Evolutionary conservation across 2,329 filamentous ascomycete species (phyloP), one percentile per base, ranked within the genome.

Genomic region (Pleomassaria siparia): DNA sequence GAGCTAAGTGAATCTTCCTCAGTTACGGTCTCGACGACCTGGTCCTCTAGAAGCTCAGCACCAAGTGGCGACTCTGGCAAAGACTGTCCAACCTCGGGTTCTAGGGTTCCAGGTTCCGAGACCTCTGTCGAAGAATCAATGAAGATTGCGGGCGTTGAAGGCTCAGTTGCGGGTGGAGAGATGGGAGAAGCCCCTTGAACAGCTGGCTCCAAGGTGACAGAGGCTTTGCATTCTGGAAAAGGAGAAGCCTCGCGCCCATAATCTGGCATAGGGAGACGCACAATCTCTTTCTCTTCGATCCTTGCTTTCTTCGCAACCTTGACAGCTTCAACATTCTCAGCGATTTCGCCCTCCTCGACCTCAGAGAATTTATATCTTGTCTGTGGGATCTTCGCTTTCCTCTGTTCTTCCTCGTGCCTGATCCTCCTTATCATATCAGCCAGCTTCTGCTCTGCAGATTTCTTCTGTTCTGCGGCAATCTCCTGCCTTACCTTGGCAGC

Each of bases 261-360:
- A 11, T 11, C 12, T 4, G 32, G 16, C n/a, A 16, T 4, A 16
- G 32, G 20, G 13, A 16, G 3, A 20, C 9, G 21, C 11, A 26
- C 36, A n/a, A n/a, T n/a, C n/a, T n/a, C 3, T 9, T 24, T 39
- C 6, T n/a, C 18, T 16, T 18, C 36, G 33, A 20, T 24, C n/a
- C 36, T 36, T 20, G 9, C 10, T 5, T 37, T 37, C 20, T 39
- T 39, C 36, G 21, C 4, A 13, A 39, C 22, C 36, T 4, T 21
- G 15, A 5, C 20, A 26, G 9, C 12, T n/a, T 37, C 33, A 22
- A 18, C 8, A 9, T 16, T 39, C 30, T 30, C 24, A 12, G 24
- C 43, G 15, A 46, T 25, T 18, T 40, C 35, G 24, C 24, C 43
- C 3, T 40, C 30, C 26, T 46, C 43, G 13, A 33, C 25, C 36